Evolutionary conservation across 345 rosid species (phyloP), one percentile per base, ranked within the genome.

Genomic region (Acer saccharum): DNA sequence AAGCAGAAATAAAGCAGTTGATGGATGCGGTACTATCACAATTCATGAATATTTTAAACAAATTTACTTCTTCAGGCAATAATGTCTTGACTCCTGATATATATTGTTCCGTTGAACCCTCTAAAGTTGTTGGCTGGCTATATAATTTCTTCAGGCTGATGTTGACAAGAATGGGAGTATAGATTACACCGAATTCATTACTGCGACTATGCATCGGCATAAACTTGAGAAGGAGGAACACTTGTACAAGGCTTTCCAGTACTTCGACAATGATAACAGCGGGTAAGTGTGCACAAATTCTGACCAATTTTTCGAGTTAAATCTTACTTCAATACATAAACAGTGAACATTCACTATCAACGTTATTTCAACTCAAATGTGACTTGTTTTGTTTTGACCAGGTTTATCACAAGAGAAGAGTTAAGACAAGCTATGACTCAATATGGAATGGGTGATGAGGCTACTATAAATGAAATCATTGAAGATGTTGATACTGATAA

Each of bases 391-490:
- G 3, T 68, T 39, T 54, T 61, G 6, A 20, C 3, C 74, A 94
- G 98, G 76, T 89, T 82, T 71, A 92, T 96, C 80, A 90, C 99
- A 48, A 91, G 97, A 75, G 99, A 96, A 48, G 99, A 96, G 81
- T 81, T 96, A 16, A 90, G 89, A 81, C 85, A 86, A 9, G 90
- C 95, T 0, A 86, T 96, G 93, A 82, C 87, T 11, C 65, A 91
- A 74, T 87, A 91, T 39, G 89, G 97, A 16, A 88, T 89, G 89
- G 94, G 95, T 32, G 97, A 93, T 76, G 97, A 94, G 63, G 92
- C 89, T 2, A 94, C 89, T 27, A 84, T 91, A 78, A 87, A 89
- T 79, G 94, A 96, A 85, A 83, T 94, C 78, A 79, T 96, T 55
- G 82, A 89, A 27, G 98, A 96, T 82, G 99, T 94, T 25, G 97